Evolutionary conservation across 805 yeast genomes (phyloP).

Genomic region (Yamadazyma ubonensis): DNA sequence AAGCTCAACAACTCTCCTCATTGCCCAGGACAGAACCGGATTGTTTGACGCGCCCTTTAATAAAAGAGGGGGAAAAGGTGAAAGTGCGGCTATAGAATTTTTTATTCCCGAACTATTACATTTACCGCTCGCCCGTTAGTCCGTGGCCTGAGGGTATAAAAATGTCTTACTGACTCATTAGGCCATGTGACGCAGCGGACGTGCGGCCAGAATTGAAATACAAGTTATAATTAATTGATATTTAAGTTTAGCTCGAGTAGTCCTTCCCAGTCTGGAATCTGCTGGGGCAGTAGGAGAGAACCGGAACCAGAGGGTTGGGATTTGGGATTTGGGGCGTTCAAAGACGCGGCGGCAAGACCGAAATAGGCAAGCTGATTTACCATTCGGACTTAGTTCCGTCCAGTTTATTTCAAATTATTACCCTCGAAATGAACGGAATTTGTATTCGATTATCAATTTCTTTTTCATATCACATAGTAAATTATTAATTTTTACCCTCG

Average conservation of each 20-base stretch:
- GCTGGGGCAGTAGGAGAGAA: slow-evolving; percentile 1
- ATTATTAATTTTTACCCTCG: neutral
- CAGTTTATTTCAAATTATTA: neutral
- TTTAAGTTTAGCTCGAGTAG: no score
- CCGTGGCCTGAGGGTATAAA: neutral
- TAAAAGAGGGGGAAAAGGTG: neutral
- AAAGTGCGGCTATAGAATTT: slow-evolving; percentile 1
- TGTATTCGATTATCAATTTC: no score
- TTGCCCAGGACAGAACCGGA: neutral
- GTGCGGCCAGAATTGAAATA: no score
- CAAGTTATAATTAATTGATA: no score
- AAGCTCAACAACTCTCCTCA: neutral
- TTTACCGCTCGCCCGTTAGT: slow-evolving; percentile 4
- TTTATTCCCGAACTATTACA: neutral
- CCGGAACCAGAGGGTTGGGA: slow-evolving; percentile 5
- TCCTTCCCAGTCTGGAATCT: slow-evolving; percentile 1
- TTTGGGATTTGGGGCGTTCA: slow-evolving; percentile 1
- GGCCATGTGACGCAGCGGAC: neutral
- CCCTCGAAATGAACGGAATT: no score
- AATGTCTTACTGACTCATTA: neutral
- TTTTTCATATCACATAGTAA: no score
- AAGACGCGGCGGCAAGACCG: slow-evolving; percentile 4
- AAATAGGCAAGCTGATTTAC: slow-evolving; percentile 1
- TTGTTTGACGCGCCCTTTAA: neutral
- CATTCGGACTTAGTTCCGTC: slow-evolving; percentile 9